Evolutionary conservation across 179 eudicot species (phyloP).

Genomic region (Gypsophila paniculata): DNA sequence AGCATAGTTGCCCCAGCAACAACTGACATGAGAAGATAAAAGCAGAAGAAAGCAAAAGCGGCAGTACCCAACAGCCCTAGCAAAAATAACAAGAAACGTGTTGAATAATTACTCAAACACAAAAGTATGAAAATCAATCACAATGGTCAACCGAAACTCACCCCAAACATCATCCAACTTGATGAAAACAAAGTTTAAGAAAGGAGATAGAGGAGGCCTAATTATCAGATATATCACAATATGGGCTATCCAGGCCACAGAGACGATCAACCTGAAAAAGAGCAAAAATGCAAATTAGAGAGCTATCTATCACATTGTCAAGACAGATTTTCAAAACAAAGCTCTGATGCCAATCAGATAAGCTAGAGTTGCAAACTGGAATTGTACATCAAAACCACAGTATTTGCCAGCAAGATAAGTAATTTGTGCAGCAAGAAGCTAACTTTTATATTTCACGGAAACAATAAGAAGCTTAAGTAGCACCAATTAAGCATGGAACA

Average conservation of each 20-base stretch:
- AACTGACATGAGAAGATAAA: conserved; percentile 90
- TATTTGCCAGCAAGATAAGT: not conserved
- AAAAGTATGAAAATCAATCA: not conserved
- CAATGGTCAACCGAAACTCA: conserved; percentile 29
- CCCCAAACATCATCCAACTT: conserved; percentile 95
- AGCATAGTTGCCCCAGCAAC: conserved; percentile 97
- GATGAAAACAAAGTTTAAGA: conserved; percentile 82
- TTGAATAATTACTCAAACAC: conserved; percentile 16
- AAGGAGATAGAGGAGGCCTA: conserved; percentile 87
- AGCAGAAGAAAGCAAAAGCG: conserved; percentile 98
- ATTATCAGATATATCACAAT: conserved; percentile 84
- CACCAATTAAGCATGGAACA: not conserved
- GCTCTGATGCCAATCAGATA: not conserved
- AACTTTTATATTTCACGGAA: not conserved
- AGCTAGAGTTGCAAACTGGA: not conserved
- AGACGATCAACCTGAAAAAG: conserved; percentile 78
- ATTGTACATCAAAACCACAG: not conserved
- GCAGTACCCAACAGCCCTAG: conserved; percentile 95
- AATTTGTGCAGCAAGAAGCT: conserved; percentile 16
- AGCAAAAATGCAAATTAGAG: conserved; percentile 5
- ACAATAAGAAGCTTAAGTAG: not conserved
- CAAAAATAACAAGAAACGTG: conserved; percentile 26
- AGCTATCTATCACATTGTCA: conserved; percentile 2
- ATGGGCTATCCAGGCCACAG: conserved; percentile 95
- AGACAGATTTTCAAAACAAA: conserved; percentile 3